phyloP scores from a whole-genome alignment of 805 yeast species.

The Wickerhamomyces rabaulensis region DNA sequence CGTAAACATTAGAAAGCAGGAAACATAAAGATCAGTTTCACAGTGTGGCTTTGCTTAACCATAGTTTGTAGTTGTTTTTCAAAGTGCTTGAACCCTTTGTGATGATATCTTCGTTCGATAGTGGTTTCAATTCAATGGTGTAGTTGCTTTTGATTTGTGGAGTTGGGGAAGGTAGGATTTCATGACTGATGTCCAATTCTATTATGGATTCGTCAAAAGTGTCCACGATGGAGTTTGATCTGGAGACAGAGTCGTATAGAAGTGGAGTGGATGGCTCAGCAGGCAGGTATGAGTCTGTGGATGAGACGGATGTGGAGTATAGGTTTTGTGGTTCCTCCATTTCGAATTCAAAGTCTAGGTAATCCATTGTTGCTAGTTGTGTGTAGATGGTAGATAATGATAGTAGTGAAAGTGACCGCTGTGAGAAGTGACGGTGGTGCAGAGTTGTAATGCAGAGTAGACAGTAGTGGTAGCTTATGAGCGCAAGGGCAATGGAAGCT shows the following conservation, averaged over 20 bases:
- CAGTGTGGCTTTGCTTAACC: conserved; percentile 11
- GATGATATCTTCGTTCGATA: conserved; percentile 10
- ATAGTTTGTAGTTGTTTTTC: conserved; percentile 24
- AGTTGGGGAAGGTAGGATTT: neutral
- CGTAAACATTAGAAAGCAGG: neutral
- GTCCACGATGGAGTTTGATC: conserved; percentile 11
- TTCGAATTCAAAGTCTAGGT: conserved; percentile 9
- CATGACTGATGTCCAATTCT: conserved; percentile 16
- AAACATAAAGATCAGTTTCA: neutral
- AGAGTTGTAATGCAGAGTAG: no score
- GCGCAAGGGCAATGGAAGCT: no score
- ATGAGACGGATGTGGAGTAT: conserved; percentile 18
- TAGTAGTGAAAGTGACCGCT: neutral
- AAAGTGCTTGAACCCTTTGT: conserved; percentile 18
- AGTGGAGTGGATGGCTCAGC: conserved; percentile 21
- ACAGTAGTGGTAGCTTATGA: no score
- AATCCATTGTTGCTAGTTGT: conserved; percentile 2
- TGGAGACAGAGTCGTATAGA: conserved; percentile 20
- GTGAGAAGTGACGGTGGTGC: neutral
- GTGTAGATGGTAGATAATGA: no score
- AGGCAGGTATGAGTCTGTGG: conserved; percentile 14
- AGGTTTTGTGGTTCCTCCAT: conserved; percentile 4
- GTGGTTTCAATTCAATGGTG: conserved; percentile 5
- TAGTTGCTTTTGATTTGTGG: neutral
- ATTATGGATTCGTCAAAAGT: conserved; percentile 20